Conservation (phyloP, 1,139 yeast genomes). For the Geotrichum bryndzae region DNA sequence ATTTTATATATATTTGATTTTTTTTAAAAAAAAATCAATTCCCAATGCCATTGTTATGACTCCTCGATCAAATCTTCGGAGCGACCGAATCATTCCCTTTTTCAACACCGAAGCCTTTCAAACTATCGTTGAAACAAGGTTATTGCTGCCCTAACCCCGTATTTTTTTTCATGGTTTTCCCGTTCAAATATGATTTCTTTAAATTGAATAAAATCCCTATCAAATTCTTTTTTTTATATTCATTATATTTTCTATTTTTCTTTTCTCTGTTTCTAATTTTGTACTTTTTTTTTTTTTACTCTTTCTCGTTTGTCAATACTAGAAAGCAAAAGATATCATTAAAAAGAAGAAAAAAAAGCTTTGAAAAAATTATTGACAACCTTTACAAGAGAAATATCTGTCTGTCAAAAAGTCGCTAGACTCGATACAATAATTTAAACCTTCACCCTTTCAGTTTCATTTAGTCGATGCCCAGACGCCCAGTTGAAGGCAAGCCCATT, state of each 20-base stretch:
- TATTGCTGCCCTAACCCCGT: background rate
- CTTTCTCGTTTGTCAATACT: too few relatives aligned
- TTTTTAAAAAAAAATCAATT: too few relatives aligned
- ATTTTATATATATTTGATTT: too few relatives aligned
- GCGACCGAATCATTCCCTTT: background rate
- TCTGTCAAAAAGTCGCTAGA: background rate
- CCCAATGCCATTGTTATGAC: background rate
- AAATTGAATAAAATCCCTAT: background rate
- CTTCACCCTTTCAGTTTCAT: background rate
- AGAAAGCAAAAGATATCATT: background rate
- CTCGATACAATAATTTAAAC: background rate
- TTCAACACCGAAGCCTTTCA: background rate
- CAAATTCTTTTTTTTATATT: background rate
- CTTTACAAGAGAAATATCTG: background rate
- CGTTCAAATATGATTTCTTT: background rate
- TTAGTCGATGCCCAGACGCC: conserved; percentile 14
- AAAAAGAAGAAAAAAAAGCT: background rate
- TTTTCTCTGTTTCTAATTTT: background rate
- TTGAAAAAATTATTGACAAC: background rate
- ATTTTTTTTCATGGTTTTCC: background rate
- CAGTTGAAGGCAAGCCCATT: conserved; percentile 22
- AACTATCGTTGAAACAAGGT: background rate
- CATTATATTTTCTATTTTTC: background rate
- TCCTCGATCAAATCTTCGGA: background rate
- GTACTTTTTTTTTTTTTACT: too few relatives aligned